Evolutionary conservation across 1,284 basidiomycete species (phyloP).

Genomic region (Ceratobasidium sp.): DNA sequence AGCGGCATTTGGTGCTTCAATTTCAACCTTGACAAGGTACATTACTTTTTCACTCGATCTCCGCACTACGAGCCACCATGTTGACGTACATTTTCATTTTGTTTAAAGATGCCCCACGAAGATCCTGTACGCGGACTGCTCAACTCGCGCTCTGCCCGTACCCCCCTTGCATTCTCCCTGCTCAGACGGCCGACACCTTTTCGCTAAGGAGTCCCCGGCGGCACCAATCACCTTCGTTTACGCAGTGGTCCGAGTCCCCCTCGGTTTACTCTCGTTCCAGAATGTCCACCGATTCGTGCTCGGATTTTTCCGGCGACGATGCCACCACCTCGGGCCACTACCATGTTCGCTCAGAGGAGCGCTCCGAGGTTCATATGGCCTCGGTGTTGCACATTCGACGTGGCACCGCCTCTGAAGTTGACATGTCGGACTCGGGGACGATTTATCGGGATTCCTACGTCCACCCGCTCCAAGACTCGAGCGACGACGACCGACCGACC

Average conservation of each 20-base stretch:
- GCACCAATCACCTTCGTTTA: constrained; percentile 8
- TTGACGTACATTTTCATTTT: constrained; percentile 1
- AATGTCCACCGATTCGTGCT: constrained; percentile 16
- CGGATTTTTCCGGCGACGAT: constrained; percentile 8
- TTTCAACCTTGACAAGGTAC: constrained; percentile 27
- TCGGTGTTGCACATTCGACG: constrained; percentile 6
- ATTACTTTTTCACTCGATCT: constrained; percentile 23
- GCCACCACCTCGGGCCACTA: constrained; percentile 13
- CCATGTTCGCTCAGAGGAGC: not conserved
- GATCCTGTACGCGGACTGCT: constrained; percentile 23
- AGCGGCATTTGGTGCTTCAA: too few relatives aligned
- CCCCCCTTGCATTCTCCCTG: constrained; percentile 11
- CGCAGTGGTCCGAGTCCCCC: constrained; percentile 21
- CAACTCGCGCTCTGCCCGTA: constrained; percentile 28
- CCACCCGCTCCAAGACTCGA: constrained; percentile 32
- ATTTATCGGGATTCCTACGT: constrained; percentile 16
- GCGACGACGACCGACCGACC: constrained; percentile 29
- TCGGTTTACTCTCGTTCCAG: constrained; percentile 26
- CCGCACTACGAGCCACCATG: not conserved
- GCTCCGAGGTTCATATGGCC: constrained; percentile 7
- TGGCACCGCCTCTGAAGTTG: not conserved
- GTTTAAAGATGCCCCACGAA: constrained; percentile 15
- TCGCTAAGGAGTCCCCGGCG: constrained; percentile 12
- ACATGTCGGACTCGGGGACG: not conserved
- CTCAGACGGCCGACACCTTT: constrained; percentile 9